Conservation (phyloP, 139 green algal genomes). For the Chlamydomonas sp. region DNA sequence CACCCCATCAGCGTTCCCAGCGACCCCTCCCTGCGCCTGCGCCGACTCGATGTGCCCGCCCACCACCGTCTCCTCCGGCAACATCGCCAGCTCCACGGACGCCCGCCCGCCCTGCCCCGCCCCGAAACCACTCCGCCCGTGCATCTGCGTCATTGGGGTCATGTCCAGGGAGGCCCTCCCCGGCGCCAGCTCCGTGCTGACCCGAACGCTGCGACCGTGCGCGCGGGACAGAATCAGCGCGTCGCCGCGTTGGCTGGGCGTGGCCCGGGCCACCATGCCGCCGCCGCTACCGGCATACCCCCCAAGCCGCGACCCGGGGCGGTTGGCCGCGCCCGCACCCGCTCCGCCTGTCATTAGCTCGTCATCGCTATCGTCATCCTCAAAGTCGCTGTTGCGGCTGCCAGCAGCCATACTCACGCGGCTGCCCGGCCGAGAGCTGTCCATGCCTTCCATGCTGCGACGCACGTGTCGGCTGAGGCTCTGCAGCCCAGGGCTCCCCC, state of each 20-base stretch:
- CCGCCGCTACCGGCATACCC: too few relatives aligned
- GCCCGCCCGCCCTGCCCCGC: not conserved
- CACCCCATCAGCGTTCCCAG: too few relatives aligned
- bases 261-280: too few relatives aligned
- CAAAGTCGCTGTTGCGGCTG: too few relatives aligned
- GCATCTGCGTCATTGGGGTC: not conserved
- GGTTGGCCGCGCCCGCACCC: too few relatives aligned
- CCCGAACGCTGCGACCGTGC: not conserved
- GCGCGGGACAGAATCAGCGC: not conserved
- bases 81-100: not conserved
- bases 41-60: not conserved
- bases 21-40: too few relatives aligned
- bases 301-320: too few relatives aligned
- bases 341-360: too few relatives aligned
- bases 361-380: too few relatives aligned
- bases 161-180: not conserved
- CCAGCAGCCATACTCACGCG: too few relatives aligned
- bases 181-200: not conserved
- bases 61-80: not conserved
- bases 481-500: not conserved
- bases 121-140: not conserved
- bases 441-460: not conserved
- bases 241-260: not conserved
- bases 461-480: conserved; percentile 3
- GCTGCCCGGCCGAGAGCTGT: too few relatives aligned